A percentile compares a stretch with the other conserved stretches of the same genome.
phyloP scores from a whole-genome alignment of 257 asterid genomes.

The Jacaranda copaia region DNA sequence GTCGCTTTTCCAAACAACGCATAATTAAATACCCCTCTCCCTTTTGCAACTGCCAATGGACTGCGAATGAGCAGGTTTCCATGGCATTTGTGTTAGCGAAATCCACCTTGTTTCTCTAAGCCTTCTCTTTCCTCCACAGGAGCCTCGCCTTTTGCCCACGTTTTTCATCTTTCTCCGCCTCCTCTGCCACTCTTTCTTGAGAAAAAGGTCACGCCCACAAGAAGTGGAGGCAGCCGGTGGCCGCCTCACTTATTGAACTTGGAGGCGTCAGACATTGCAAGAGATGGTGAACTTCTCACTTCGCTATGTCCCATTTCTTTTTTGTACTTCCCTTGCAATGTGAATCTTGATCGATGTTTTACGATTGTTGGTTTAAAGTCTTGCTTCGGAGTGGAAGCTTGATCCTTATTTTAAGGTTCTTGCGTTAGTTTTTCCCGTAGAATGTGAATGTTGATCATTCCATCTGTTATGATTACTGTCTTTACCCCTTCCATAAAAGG shows the following conservation, averaged over 20 bases:
- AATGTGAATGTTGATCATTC: not conserved
- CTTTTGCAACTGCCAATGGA: not conserved
- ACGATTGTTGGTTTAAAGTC: not conserved
- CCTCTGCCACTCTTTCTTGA: conserved; percentile 35
- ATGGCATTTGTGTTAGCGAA: conserved; percentile 66
- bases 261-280: conserved; percentile 64
- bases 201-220: conserved; percentile 33
- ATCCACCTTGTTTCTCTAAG: conserved; percentile 46
- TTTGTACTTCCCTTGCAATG: not conserved
- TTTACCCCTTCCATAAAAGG: not conserved
- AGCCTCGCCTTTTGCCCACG: conserved; percentile 42
- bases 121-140: conserved; percentile 44
- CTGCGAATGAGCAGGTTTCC: not conserved
- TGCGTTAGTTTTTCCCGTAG: not conserved
- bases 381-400: not conserved
- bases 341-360: not conserved
- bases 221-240: conserved; percentile 49
- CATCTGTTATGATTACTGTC: not conserved
- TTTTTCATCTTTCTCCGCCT: conserved; percentile 44
- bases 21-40: not conserved
- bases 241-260: conserved; percentile 61
- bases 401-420: not conserved
- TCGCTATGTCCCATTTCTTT: not conserved
- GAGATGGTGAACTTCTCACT: conserved; percentile 44
- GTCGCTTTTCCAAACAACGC: conserved; percentile 6